Evolutionary conservation across 73 alveolate genomes (phyloP), one percentile per base, ranked within the genome.

Genomic region (Uronychia setigera): DNA sequence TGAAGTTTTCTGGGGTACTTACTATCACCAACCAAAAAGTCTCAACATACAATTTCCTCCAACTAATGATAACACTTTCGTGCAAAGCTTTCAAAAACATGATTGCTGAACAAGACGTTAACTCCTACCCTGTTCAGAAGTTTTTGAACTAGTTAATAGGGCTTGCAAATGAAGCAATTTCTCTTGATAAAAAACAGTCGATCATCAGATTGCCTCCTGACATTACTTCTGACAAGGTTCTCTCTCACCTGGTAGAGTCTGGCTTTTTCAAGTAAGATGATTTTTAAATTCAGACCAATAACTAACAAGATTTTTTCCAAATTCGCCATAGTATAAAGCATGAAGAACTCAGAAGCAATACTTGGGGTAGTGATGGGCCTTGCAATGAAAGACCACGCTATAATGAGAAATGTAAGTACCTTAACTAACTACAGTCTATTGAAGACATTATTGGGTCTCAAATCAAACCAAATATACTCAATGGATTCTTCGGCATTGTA

Each of bases 281-380:
- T 32, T 82, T 77, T 74, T 82, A 32, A n/a, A 30, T 25, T 19
- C 5, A 46, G 67, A 32, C 82, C 89, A 19, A n/a, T 32, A 0
- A 26, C 35, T 30, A 78, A 46, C 19, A 5, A 46, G 67, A 46
- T 46, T 19, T 19, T 46, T 46, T 46, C 5, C 5, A 46, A 46
- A 46, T 46, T 46, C 67, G 19, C 67, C 5, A 46, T 46, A 11
- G 19, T 46, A 5, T 9, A 32, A 60, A 60, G 19, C 29, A 81
- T 81, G 27, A 26, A 81, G 26, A 59, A 58, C 32, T 81, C 88
- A 29, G 88, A 81, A 34, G 26, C 88, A 0, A 81, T 81, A 26
- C 76, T 81, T 1, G 88, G 88, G 31, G 78, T 81, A 1, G 59
- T 60, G 26, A 76, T 81, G 29, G 88, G 88, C 25, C 76, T 81